Base-by-base conservation (phyloP, 345 rosid species). In the Cardamine chenopodiifolia region DNA sequence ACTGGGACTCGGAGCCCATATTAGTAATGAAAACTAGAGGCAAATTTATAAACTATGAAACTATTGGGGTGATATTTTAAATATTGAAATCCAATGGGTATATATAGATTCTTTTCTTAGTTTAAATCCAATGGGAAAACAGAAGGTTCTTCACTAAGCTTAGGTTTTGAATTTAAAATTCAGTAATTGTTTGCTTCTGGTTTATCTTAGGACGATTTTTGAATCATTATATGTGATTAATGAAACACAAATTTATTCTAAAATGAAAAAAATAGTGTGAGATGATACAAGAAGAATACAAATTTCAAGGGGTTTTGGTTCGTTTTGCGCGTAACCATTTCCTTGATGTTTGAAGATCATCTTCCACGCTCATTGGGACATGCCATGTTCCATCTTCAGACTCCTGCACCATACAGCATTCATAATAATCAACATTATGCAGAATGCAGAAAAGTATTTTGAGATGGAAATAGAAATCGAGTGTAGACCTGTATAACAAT, bases 381-480 rank as follows among this genome's bases (percentile, higher is more conserved):
- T 93, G 98, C 98, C 98, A 93, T 53, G 80, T 83, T 49, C 98
- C 98, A 66, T 74, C 81, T 74, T 90, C 97, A 6, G 97, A 89
- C 77, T 93, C 98, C 98, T 93, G 88, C 81, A 80, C 70, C 4
- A n/a, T n/a, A n/a, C n/a, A n/a, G n/a, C n/a, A 31, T 37, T 2
- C 35, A 42, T 31, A 54, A 12, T 11, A 18, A 57, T 42, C 31
- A 28, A 20, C 50, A 31, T 50, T 39, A 52, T 22, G 44, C 28
- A 49, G 42, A 71, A 40, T 59, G 45, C 42, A 40, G 49, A 53
- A 9, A 10, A 62, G 40, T 28, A 45, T 7, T 20, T 9, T 22
- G 52, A 62, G 9, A 40, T 25, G 4, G 34, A 23, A 4, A 40
- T n/a, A 15, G 22, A 68, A 35, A 18, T 35, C 53, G 34, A 62